Base-by-base conservation (phyloP, 2,329 filamentous ascomycete genomes). In the Colletotrichum ledebouriae region DNA sequence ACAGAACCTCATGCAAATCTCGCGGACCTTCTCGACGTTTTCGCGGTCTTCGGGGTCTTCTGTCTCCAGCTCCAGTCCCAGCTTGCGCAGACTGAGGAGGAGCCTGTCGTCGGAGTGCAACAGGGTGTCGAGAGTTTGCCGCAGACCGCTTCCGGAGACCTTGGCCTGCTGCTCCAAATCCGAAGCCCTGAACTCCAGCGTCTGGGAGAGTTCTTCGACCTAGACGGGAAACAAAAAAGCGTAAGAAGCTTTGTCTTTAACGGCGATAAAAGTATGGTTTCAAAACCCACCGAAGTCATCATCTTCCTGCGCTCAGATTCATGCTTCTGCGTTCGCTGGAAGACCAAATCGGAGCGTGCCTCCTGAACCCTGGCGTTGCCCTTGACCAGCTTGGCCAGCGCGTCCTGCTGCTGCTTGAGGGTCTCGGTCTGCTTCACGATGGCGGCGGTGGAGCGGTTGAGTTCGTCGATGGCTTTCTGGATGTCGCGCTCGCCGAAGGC, bases 71-170 rank as follows among this genome's bases (percentile, higher is more conserved):
- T 90, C 89, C 67, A 84, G 85, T 0, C 89, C 85, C 2, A 93
- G 82, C 71, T 91, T 91, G 73, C 91, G 88, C 3, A 93, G 79
- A 67, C 89, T 89, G 20, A 85, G 81, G 1, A 93, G 79, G 2
- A 92, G 81, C 69, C 87, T 88, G 74, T 93, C 90, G 68, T 93
- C 90, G 1, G 88, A 86, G 9, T 82, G 81, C 9, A 92, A 78
- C 11, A 86, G 76, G 15, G 79, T 80, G 22, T 84, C 81, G 0
- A 89, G 78, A 1, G 83, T 83, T 63, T 84, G 80, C 53, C 82
- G 83, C 15, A 90, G 75, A 3, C 78, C 78, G 2, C 80, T 76
- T 4, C 80, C 81, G 0, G 83, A 80, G 0, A 78, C 78, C 7
- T 83, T 83, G 6, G 76, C 76, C 46, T 89, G 85, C 69, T 86